phyloP scores from a whole-genome alignment of 176 grass and related monocot species.

The Oryza brachyantha region DNA sequence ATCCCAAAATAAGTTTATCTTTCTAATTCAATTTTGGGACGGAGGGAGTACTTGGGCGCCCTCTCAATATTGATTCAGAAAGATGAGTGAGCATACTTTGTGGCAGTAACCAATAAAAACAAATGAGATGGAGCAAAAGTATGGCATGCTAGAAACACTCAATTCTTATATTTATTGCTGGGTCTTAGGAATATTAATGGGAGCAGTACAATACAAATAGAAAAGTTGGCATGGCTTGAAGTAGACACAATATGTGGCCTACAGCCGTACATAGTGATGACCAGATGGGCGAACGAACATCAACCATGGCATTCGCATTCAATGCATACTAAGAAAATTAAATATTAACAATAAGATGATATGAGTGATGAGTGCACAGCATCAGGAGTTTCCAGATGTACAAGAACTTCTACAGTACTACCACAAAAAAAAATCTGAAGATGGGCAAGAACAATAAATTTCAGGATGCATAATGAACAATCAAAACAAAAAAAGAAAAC shows the following conservation, averaged over 20 bases:
- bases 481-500: too few species aligned
- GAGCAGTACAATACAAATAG: not conserved
- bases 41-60: not conserved
- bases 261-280: not conserved
- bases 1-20: too few species aligned
- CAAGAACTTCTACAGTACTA: too few species aligned
- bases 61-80: not conserved
- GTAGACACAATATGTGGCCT: too few species aligned
- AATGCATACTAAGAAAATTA: not conserved
- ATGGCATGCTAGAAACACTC: not conserved
- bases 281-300: not conserved
- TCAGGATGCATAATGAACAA: not conserved
- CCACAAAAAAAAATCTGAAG: not conserved
- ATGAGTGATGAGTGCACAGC: not conserved
- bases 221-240: not conserved
- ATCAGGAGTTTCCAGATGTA: not conserved
- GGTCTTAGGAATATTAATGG: not conserved
- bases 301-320: not conserved
- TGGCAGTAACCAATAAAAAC: not conserved
- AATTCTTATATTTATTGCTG: not conserved
- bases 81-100: not conserved
- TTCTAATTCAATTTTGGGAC: too few species aligned
- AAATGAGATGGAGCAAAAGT: not conserved
- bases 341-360: not conserved
- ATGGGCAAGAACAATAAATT: not conserved